These are phyloP conservation scores for Aureococcus anophagefferens DNA, from an alignment of 108 stramenopile species.

Conservation along the genomic window DNA sequence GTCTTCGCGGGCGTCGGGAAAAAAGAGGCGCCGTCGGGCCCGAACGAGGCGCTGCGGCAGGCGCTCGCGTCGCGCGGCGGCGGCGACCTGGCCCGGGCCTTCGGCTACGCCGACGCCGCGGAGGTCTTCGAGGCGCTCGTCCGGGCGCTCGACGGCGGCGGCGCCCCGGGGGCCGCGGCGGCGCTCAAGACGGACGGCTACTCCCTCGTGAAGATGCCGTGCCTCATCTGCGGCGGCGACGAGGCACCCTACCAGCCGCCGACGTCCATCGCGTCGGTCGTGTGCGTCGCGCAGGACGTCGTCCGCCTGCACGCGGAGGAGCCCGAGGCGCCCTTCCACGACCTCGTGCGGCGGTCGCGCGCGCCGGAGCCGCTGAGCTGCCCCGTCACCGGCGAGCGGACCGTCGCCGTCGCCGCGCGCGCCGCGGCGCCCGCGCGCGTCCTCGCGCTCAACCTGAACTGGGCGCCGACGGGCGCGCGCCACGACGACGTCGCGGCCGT, in stretches of 20 bases:
- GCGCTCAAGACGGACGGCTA: neutral
- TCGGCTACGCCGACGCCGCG: neutral
- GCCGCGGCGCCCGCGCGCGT: no score
- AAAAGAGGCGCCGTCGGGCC: neutral
- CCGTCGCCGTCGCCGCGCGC: slow-evolving; percentile 36
- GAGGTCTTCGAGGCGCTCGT: neutral
- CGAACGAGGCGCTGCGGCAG: neutral
- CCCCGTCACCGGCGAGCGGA: no score
- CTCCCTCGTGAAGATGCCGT: neutral
- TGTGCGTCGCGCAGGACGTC: no score
- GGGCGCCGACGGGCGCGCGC: slow-evolving; percentile 22
- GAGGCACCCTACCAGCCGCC: no score
- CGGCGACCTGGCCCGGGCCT: neutral
- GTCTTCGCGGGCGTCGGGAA: neutral
- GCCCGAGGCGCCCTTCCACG: no score
- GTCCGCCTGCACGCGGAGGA: no score
- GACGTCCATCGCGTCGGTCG: no score
- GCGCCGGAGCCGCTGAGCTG: no score
- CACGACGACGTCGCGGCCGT: slow-evolving; percentile 13
- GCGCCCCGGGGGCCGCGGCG: no score
- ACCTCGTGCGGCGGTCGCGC: no score
- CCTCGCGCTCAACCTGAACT: no score
- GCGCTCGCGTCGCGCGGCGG: neutral
- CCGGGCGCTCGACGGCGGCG: neutral
- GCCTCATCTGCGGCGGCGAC: neutral